Evolutionary conservation across 805 yeast genomes (phyloP), one percentile per base, ranked within the genome.

Genomic region (Lipomyces chichibuensis): DNA sequence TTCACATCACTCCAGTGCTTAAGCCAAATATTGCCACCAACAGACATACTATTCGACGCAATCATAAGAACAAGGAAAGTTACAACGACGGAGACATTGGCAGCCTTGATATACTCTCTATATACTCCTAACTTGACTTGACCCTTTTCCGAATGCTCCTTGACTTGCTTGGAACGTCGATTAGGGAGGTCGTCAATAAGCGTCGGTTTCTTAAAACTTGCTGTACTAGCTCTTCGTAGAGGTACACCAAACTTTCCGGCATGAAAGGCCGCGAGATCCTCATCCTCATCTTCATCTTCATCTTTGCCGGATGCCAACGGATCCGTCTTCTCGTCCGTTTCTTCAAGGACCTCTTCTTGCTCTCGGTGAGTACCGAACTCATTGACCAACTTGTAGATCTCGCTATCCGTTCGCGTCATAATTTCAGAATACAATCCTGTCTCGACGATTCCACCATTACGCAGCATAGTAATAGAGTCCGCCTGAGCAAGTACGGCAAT

Each of bases 1-100:
- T 94, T 94, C 20, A 88, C 85, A 75, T 95, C 99, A 11, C 98
- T 91, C 99, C 99, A 95, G 77, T 91, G 91, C 77, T 95, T 94
- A 74, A 95, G 84, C 99, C 99, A 95, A 60, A 93, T 84, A 75
- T 88, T 92, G 39, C 92, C 87, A 6, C 71, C 62, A 20, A 72
- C 74, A 17, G 70, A 67, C 49, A 72, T 29, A 23, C 63, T 33
- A 56, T 69, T 71, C 7, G 74, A 69, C 23, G 46, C n/a, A 20
- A 71, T 75, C 69, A 90, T 82, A 69, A 86, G 82, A 0, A 75
- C 63, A 60, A 92, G 72, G 75, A 88, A 88, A 2, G 88, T 72
- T 0, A 81, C 32, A 23, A 92, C 96, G 67, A 85, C 85, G 60
- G 75, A 79, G 9, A 89, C 84, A 69, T 91, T 91, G 80, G 97